Conservation (phyloP, 306 rosid species). For the Glycine soja region DNA sequence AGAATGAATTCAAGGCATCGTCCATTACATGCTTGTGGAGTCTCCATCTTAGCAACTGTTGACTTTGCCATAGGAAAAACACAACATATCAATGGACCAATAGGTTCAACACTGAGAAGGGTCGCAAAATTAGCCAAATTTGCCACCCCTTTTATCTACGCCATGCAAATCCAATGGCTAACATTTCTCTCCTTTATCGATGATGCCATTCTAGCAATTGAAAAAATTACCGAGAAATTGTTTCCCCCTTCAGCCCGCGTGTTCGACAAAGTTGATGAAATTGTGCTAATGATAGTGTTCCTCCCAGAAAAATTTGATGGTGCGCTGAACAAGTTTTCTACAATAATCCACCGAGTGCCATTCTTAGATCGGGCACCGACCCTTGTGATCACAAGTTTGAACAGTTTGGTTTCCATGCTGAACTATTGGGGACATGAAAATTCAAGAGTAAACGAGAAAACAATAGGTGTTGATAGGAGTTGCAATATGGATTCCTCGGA, state of each 20-base stretch:
- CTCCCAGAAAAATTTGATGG: constrained; percentile 63
- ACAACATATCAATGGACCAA: constrained; percentile 60
- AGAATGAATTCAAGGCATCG: constrained; percentile 60
- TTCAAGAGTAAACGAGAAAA: constrained; percentile 59
- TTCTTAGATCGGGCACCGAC: constrained; percentile 55
- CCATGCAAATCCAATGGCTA: constrained; percentile 56
- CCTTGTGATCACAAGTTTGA: constrained; percentile 51
- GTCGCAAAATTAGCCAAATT: constrained; percentile 42
- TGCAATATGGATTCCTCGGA: constrained; percentile 18
- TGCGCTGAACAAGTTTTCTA: constrained; percentile 47
- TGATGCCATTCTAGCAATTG: constrained; percentile 53
- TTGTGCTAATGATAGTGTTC: constrained; percentile 44
- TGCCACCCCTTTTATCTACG: constrained; percentile 51
- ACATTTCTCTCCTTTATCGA: constrained; percentile 65
- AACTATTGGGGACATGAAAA: constrained; percentile 47
- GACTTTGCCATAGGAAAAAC: constrained; percentile 48
- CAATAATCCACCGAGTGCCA: constrained; percentile 46
- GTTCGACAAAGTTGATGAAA: constrained; percentile 66
- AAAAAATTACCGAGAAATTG: constrained; percentile 51
- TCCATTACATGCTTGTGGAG: constrained; percentile 71
- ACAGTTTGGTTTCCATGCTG: constrained; percentile 49
- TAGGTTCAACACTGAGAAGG: constrained; percentile 59
- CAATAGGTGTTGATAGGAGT: constrained; percentile 53
- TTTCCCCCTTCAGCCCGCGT: constrained; percentile 63
- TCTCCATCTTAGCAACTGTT: constrained; percentile 57